Evolutionary conservation across 148 eudicot species (phyloP).

Genomic region (Rhododendron henanense): DNA sequence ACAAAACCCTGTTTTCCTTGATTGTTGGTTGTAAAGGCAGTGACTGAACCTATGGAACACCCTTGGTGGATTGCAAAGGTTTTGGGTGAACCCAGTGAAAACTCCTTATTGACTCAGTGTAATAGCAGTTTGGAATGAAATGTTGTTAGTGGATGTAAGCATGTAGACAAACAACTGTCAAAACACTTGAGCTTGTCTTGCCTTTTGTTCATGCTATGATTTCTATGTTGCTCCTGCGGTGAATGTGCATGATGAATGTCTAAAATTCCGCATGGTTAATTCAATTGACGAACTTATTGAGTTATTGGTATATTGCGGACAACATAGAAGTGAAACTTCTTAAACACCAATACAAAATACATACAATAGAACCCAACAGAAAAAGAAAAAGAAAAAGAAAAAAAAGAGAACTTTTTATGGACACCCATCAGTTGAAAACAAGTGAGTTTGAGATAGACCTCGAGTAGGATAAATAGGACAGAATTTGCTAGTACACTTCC

Average conservation of each 20-base stretch:
- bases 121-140: background rate
- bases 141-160: background rate
- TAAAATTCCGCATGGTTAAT: too few species aligned
- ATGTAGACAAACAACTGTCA: background rate
- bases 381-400: too few species aligned
- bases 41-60: background rate
- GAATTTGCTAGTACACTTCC: background rate
- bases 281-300: background rate
- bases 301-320: too few species aligned
- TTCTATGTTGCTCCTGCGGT: background rate
- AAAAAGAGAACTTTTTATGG: too few species aligned
- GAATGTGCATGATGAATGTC: background rate
- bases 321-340: too few species aligned
- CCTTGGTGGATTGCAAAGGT: background rate
- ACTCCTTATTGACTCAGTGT: background rate
- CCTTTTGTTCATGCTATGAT: background rate
- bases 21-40: background rate
- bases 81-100: too few species aligned
- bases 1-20: background rate
- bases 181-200: background rate
- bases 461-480: background rate
- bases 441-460: background rate
- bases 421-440: background rate
- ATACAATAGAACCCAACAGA: background rate
- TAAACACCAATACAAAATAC: background rate